Base-by-base conservation (phyloP, 2,329 filamentous ascomycete species). In the Aspergillus sp. region DNA sequence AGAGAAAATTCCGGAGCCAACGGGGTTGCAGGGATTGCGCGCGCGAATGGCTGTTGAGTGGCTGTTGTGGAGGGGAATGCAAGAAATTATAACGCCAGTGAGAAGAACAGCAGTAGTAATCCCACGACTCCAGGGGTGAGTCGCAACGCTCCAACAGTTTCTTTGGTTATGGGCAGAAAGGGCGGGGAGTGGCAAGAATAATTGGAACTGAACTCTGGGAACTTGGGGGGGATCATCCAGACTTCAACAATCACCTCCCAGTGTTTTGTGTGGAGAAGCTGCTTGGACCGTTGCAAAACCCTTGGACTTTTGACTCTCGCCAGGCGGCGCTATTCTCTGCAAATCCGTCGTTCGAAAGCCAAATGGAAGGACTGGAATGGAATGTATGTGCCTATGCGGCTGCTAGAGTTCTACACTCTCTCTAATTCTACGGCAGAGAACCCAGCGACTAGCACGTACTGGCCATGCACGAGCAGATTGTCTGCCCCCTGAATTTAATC, bases 161-260 rank as follows among this genome's bases (percentile, higher is more conserved):
- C 27, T 31, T 9, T 31, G 27, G 27, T 31, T 31, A 33, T n/a
- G 17, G 39, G 19, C 21, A 23, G 33, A 33, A 51, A 35, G 24
- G 43, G 48, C 39, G 56, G 56, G 56, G 51, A 50, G 56, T 55
- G 56, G 56, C 56, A 37, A 37, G 35, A 58, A 58, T 55, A 58
- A 46, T 58, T 15, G 27, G 9, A 31, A 31, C 27, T 11, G 27
- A 31, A 31, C 23, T 24, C 9, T 31, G 27, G 9, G 27, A 31
- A 31, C 24, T 27, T 43, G 40, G n/a, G 46, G n/a, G n/a, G 24
- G 24, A n/a, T 31, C 27, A 48, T 48, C 46, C 39, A 41, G 31
- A 23, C 46, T 27, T 23, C 24, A 48, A 6, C 27, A 31, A 31
- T 31, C 27, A 31, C 3, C n/a, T 46, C 23, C 23, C 35, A 51